Evolutionary conservation across 495 filamentous ascomycete genomes (phyloP), one percentile per base, ranked within the genome.

Genomic region (Xylaria palmicola): DNA sequence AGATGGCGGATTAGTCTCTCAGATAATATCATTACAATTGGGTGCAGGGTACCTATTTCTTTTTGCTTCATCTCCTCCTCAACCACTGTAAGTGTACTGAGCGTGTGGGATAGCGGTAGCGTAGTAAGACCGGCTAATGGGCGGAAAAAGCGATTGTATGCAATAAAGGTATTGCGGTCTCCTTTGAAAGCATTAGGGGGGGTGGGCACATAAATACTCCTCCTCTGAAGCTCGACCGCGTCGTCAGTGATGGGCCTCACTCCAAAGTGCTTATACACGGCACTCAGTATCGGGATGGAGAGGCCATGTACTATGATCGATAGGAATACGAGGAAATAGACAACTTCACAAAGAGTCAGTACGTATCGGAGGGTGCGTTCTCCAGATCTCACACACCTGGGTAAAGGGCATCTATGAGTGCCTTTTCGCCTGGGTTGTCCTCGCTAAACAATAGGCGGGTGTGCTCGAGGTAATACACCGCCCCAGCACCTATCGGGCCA

Each of bases 401-500:
- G 17, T 17, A 56, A 69, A 86, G 81, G 32, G 75, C 76, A 30
- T 75, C 71, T 4, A 81, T 75, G 32, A 86, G 58, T 50, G 72
- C 68, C n/a, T 80, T 82, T 45, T 84, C 81, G 63, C 84, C 81
- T 1, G 53, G 61, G 63, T 84, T 83, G n/a, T 75, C 76, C 34
- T 77, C 71, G 4, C 81, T 81, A 56, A 85, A 83, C 22, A 87
- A 71, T 54, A 82, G 70, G 26, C 79, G 79, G 0, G 84, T 77
- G 65, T 85, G 83, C 64, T 85, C 80, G 12, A 94, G 82, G 71
- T 97, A 96, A 74, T 94, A 95, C 34, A 95, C 80, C 1, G 92
- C 90, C 30, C 87, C 88, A 22, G 93, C 90, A 19, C 92, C 92
- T 60, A 97, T 94, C 4, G 92, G 92, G 2, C 91, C 91, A 68